Evolutionary conservation across 257 asterid species (phyloP).

Genomic region (Eustoma russellianum): DNA sequence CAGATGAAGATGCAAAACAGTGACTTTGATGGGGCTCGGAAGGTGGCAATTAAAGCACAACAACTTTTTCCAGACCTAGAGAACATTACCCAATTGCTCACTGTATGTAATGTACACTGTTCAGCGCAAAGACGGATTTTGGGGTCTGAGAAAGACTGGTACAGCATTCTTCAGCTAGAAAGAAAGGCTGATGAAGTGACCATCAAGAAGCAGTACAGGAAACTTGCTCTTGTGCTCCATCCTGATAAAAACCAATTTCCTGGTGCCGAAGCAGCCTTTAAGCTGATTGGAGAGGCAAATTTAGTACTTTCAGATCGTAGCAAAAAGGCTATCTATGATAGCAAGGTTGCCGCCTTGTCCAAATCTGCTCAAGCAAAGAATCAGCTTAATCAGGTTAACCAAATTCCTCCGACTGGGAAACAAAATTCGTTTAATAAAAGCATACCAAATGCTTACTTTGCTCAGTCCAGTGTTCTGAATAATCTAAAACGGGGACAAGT

Average conservation of each 20-base stretch:
- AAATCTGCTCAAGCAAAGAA: slow-evolving; percentile 29
- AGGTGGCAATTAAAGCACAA: slow-evolving; percentile 49
- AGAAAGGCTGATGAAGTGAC: slow-evolving; percentile 48
- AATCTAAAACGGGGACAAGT: slow-evolving; percentile 21
- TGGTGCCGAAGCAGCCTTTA: slow-evolving; percentile 90
- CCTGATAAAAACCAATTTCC: slow-evolving; percentile 86
- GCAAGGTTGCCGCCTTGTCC: slow-evolving; percentile 22
- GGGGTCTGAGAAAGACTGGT: slow-evolving; percentile 76
- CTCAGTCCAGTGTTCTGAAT: slow-evolving; percentile 23
- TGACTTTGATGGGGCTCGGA: slow-evolving; percentile 67
- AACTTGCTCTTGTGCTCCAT: slow-evolving; percentile 72
- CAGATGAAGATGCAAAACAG: slow-evolving; percentile 54
- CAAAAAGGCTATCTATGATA: slow-evolving; percentile 48
- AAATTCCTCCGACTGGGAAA: slow-evolving; percentile 24
- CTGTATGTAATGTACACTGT: slow-evolving; percentile 72
- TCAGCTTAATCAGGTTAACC: slow-evolving; percentile 36
- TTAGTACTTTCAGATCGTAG: slow-evolving; percentile 52
- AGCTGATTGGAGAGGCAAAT: slow-evolving; percentile 74
- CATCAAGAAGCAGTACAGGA: slow-evolving; percentile 62
- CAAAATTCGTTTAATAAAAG: slow-evolving; percentile 20
- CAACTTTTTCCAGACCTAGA: slow-evolving; percentile 71
- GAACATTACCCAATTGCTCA: slow-evolving; percentile 53
- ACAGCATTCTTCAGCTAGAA: slow-evolving; percentile 59
- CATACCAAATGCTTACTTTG: slow-evolving; percentile 26
- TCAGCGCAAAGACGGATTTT: slow-evolving; percentile 33